These are phyloP conservation scores for Coemansia biformis DNA, from an alignment of 192 early-diverging fungal genomes.

Conservation along the genomic window DNA sequence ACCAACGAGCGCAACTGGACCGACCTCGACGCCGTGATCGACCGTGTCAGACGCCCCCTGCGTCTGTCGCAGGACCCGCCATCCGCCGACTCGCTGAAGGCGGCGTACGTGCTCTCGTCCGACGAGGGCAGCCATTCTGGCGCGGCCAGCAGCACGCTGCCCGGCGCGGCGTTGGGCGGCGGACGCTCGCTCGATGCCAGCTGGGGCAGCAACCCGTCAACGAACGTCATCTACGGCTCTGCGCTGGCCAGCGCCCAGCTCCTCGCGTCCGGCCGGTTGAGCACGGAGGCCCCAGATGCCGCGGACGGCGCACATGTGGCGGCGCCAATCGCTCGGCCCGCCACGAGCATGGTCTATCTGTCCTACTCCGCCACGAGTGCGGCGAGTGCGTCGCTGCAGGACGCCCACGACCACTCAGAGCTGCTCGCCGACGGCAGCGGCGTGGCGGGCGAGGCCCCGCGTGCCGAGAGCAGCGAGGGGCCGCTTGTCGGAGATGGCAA, in stretches of 20 bases:
- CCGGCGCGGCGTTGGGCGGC: too few relatives aligned
- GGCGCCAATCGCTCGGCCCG: conserved; percentile 1
- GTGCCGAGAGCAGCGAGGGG: background rate
- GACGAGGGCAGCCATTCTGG: conserved; percentile 29
- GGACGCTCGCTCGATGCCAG: conserved; percentile 12
- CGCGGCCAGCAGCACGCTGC: too few relatives aligned
- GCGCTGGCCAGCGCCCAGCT: conserved; percentile 19
- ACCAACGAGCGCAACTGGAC: conserved; percentile 41
- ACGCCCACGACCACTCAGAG: background rate
- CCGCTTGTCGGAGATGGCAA: too few relatives aligned
- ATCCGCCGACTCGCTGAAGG: background rate
- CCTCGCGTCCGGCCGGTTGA: conserved; percentile 37
- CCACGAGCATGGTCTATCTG: conserved; percentile 20
- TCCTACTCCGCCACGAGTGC: conserved; percentile 32
- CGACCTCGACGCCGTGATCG: conserved; percentile 40
- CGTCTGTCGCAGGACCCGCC: conserved; percentile 7
- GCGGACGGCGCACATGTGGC: background rate
- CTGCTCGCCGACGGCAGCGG: background rate
- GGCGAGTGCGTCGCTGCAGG: conserved; percentile 15
- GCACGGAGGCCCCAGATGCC: conserved; percentile 20
- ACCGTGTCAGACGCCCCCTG: conserved; percentile 28
- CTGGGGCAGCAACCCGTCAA: conserved; percentile 9
- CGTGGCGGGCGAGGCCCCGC: background rate
- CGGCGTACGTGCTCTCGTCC: conserved; percentile 28
- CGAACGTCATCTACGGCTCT: background rate